Conservation (phyloP, 1,284 basidiomycete species). For the Taiwanofungus camphoratus region DNA sequence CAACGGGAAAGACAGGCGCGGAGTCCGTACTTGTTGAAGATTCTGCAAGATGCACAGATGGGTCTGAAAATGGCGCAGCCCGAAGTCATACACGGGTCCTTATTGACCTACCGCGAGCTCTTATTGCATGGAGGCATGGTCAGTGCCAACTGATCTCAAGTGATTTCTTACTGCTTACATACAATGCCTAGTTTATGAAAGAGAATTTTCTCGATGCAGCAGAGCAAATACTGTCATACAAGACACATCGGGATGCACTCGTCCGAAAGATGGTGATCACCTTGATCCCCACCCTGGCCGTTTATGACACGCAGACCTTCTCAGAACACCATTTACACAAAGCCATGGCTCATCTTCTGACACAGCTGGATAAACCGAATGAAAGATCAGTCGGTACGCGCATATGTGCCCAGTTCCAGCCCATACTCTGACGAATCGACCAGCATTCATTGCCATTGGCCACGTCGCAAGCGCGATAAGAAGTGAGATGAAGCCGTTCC, state of each 20-base stretch:
- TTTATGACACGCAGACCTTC: constrained; percentile 90
- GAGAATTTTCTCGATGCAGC: constrained; percentile 87
- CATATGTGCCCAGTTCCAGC: neutral
- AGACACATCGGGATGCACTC: constrained; percentile 80
- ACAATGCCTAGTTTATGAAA: constrained; percentile 79
- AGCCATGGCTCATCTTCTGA: constrained; percentile 86
- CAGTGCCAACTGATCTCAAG: constrained; percentile 15
- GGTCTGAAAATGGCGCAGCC: constrained; percentile 79
- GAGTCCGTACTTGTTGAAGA: constrained; percentile 69
- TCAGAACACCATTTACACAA: constrained; percentile 86
- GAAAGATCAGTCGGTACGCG: constrained; percentile 81
- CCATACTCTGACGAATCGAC: neutral
- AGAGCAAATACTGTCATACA: constrained; percentile 87
- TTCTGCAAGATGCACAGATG: constrained; percentile 84
- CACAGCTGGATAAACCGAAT: constrained; percentile 83
- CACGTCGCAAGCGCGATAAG: constrained; percentile 91
- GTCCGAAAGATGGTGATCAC: constrained; percentile 93
- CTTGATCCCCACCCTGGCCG: constrained; percentile 90
- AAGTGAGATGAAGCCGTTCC: constrained; percentile 93
- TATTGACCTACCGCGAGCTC: constrained; percentile 90
- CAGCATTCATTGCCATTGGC: constrained; percentile 94
- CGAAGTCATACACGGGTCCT: constrained; percentile 89
- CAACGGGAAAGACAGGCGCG: constrained; percentile 63
- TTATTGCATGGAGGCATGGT: constrained; percentile 93
- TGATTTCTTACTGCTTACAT: neutral